Evolutionary conservation across 1,139 yeast species (phyloP).

Genomic region (Williopsis jadinii): DNA sequence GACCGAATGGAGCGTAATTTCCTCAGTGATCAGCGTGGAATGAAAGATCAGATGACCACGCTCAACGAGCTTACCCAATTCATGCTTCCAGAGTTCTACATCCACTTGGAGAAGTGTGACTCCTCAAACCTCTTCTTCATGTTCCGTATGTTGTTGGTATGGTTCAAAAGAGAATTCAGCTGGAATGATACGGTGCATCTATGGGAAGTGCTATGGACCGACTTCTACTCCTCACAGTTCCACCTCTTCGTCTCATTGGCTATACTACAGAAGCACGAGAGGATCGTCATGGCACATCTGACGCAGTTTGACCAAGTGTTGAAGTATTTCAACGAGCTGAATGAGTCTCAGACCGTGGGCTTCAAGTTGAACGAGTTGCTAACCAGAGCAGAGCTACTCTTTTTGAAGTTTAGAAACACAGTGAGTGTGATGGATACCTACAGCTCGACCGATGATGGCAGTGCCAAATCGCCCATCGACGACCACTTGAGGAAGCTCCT

Average conservation of each 20-base stretch:
- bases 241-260: slow-evolving; percentile 84
- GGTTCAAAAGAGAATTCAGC: slow-evolving; percentile 89
- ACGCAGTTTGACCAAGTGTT: slow-evolving; percentile 82
- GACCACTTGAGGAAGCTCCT: slow-evolving; percentile 54
- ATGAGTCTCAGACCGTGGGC: slow-evolving; percentile 52
- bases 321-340: slow-evolving; percentile 86
- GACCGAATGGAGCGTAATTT: slow-evolving; percentile 94
- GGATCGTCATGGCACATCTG: slow-evolving; percentile 67
- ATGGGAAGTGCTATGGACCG: slow-evolving; percentile 94
- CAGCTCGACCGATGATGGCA: slow-evolving; percentile 4
- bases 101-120: slow-evolving; percentile 81
- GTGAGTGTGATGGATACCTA: slow-evolving; percentile 69
- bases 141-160: slow-evolving; percentile 88
- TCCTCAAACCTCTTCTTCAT: slow-evolving; percentile 87
- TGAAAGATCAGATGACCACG: slow-evolving; percentile 80
- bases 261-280: slow-evolving; percentile 78
- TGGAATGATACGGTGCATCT: slow-evolving; percentile 72
- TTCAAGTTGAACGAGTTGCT: slow-evolving; percentile 53
- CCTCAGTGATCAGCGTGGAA: slow-evolving; percentile 85
- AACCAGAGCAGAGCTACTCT: slow-evolving; percentile 74
- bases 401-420: slow-evolving; percentile 72
- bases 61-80: slow-evolving; percentile 79
- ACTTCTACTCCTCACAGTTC: slow-evolving; percentile 76
- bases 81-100: slow-evolving; percentile 78
- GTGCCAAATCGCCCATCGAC: slow-evolving; percentile 29